phyloP scores from a whole-genome alignment of 2,329 filamentous ascomycete genomes.

The Colletotrichum godetiae region DNA sequence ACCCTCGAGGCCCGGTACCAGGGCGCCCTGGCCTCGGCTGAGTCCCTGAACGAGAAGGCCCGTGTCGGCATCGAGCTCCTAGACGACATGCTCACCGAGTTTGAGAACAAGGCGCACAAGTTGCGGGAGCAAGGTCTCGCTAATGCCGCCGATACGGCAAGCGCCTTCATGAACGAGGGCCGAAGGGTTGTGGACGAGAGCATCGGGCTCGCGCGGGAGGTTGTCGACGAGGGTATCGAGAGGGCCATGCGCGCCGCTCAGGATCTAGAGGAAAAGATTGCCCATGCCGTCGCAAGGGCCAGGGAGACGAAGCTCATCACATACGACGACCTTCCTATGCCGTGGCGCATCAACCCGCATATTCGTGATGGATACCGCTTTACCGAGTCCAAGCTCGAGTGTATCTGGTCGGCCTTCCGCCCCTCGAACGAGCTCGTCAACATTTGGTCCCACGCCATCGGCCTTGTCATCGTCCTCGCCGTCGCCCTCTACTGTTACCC shows the following conservation, averaged over 20 bases:
- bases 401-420: conserved; percentile 83
- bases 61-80: conserved; percentile 87
- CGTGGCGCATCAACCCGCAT: conserved; percentile 96
- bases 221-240: conserved; percentile 84
- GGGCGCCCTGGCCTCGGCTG: conserved; percentile 84
- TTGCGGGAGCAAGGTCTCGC: conserved; percentile 81
- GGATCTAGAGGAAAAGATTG: conserved; percentile 85
- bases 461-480: conserved; percentile 86
- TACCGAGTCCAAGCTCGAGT: conserved; percentile 89
- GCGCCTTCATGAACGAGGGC: conserved; percentile 80
- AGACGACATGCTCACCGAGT: conserved; percentile 85
- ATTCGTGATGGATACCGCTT: conserved; percentile 94
- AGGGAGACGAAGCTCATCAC: conserved; percentile 84
- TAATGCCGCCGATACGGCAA: conserved; percentile 73
- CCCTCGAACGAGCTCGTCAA: conserved; percentile 96
- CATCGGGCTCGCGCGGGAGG: conserved; percentile 77
- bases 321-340: conserved; percentile 90
- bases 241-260: conserved; percentile 85
- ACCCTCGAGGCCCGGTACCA: conserved; percentile 90
- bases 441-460: conserved; percentile 96
- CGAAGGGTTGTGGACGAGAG: conserved; percentile 85
- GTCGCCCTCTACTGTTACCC: conserved; percentile 98
- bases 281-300: conserved; percentile 79
- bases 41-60: conserved; percentile 91
- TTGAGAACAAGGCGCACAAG: conserved; percentile 85